A percentile compares a stretch with the other conserved stretches of the same genome.
phyloP scores from a whole-genome alignment of 1,284 basidiomycete species.

The Melampsora americana region DNA sequence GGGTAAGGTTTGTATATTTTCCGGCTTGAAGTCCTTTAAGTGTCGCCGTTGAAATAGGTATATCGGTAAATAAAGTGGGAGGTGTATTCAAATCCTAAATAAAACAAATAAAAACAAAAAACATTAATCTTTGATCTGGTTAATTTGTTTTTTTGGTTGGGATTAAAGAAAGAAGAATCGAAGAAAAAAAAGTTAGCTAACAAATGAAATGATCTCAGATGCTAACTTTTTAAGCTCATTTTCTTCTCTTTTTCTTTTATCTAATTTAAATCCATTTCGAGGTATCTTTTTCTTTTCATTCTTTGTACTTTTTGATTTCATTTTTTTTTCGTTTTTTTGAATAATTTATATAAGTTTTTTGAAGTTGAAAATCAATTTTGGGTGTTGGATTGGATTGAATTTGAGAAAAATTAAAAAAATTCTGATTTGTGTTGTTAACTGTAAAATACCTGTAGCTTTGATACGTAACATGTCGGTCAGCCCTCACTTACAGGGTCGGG shows the following conservation, averaged over 20 bases:
- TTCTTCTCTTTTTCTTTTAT: slow-evolving; percentile 37
- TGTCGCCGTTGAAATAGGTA: slow-evolving; percentile 50
- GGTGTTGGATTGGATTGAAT: no score
- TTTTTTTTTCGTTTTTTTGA: no score
- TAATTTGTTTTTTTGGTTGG: no score
- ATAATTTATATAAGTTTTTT: no score
- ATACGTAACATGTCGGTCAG: no score
- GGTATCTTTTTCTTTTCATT: background rate
- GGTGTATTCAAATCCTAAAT: slow-evolving; percentile 30
- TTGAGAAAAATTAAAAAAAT: no score
- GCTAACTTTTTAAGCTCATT: slow-evolving; percentile 44
- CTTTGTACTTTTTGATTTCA: background rate
- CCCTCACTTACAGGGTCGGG: no score
- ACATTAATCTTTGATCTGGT: background rate
- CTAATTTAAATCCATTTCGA: background rate
- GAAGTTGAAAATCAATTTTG: no score
- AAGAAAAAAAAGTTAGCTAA: slow-evolving; percentile 27
- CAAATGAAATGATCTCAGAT: slow-evolving; percentile 42
- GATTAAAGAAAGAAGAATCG: background rate
- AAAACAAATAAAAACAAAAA: background rate
- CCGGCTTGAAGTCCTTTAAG: slow-evolving; percentile 72
- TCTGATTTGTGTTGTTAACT: no score
- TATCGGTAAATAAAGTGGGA: slow-evolving; percentile 36
- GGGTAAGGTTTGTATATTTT: slow-evolving; percentile 80
- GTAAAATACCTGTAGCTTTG: no score